These are phyloP conservation scores for Juglanconis oblonga DNA, from an alignment of 2,329 filamentous ascomycete genomes.

Conservation along the genomic window DNA sequence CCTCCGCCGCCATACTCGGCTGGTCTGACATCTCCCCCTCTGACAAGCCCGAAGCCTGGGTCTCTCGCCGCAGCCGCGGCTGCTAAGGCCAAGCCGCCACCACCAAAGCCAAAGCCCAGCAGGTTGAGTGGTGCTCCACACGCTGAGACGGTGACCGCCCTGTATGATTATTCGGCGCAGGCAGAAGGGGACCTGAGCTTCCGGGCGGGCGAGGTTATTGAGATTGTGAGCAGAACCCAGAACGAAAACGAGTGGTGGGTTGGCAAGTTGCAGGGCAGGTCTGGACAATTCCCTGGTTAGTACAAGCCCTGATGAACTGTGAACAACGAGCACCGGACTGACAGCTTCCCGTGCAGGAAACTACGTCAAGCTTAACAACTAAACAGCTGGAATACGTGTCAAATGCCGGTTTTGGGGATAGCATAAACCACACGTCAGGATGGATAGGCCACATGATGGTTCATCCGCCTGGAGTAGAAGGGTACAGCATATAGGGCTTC, in stretches of 20 bases:
- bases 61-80: constrained; percentile 47
- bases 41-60: constrained; percentile 26
- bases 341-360: constrained; percentile 32
- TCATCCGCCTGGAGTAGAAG: constrained; percentile 10
- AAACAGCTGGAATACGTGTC: not conserved
- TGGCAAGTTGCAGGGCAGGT: constrained; percentile 72
- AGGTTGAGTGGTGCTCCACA: constrained; percentile 63
- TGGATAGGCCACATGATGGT: not conserved
- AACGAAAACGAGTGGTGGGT: constrained; percentile 99
- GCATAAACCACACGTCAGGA: not conserved
- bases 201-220: constrained; percentile 81
- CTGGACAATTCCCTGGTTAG: constrained; percentile 93
- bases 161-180: constrained; percentile 96
- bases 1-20: constrained; percentile 70
- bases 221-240: constrained; percentile 77
- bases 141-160: constrained; percentile 78
- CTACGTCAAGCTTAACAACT: constrained; percentile 41
- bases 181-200: constrained; percentile 94
- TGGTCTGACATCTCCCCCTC: constrained; percentile 29
- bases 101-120: constrained; percentile 75
- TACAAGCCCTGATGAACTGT: constrained; percentile 11
- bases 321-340: not conserved
- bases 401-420: not conserved
- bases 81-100: constrained; percentile 66
- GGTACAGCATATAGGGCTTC: constrained; percentile 14